Evolutionary conservation across 441 rosid species (phyloP).

Genomic region (Gossypium schwendimanii): DNA sequence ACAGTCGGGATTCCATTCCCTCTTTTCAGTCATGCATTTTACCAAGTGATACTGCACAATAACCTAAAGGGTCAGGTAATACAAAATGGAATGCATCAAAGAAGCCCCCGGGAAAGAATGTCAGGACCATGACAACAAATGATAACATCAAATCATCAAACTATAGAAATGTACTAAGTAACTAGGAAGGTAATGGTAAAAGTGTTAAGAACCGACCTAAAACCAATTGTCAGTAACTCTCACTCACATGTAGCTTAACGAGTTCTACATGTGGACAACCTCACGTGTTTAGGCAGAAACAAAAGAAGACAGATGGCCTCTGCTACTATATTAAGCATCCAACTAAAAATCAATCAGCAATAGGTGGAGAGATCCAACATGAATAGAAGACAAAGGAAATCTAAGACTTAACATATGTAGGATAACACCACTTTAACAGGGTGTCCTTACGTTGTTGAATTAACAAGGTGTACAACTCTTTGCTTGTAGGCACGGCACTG

Average conservation of each 20-base stretch:
- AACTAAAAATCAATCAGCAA: no score
- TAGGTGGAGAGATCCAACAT: not conserved
- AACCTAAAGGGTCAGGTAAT: not conserved
- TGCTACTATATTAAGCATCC: not conserved
- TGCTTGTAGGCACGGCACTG: conserved; percentile 96
- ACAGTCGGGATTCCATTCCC: not conserved
- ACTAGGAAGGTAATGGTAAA: not conserved
- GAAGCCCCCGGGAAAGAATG: not conserved
- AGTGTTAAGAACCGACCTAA: not conserved
- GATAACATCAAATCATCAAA: not conserved
- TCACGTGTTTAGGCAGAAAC: not conserved
- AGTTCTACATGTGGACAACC: not conserved
- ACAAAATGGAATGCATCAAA: not conserved
- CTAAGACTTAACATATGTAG: not conserved
- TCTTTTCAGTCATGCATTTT: not conserved
- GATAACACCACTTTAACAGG: not conserved
- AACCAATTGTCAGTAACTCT: not conserved
- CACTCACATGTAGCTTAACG: not conserved
- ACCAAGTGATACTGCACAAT: not conserved
- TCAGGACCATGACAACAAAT: not conserved
- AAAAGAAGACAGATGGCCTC: not conserved
- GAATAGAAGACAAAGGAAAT: not conserved
- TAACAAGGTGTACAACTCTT: conserved; percentile 95
- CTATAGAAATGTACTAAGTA: not conserved
- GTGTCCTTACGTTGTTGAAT: conserved; percentile 85